phyloP scores from a whole-genome alignment of 495 filamentous ascomycete genomes.

The Penicillium nucicola region DNA sequence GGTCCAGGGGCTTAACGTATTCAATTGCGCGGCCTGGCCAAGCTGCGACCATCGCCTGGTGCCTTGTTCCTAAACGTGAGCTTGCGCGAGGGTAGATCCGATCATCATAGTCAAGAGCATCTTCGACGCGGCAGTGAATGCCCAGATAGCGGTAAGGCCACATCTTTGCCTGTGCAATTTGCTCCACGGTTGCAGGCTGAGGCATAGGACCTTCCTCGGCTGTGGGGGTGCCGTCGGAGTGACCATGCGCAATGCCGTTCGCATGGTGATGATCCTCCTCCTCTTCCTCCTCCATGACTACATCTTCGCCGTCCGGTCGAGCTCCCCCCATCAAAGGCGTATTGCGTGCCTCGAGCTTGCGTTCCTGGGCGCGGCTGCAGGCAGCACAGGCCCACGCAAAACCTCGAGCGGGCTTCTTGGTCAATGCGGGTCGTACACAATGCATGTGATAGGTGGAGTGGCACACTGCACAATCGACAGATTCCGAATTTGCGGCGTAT shows the following conservation, averaged over 20 bases:
- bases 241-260: conserved; percentile 44
- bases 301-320: conserved; percentile 69
- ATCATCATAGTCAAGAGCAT: conserved; percentile 96
- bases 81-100: conserved; percentile 95
- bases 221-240: conserved; percentile 58
- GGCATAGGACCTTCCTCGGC: conserved; percentile 49
- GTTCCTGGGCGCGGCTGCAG: conserved; percentile 90
- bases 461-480: conserved; percentile 95
- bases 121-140: conserved; percentile 93
- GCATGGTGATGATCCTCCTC: conserved; percentile 44
- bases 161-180: conserved; percentile 84
- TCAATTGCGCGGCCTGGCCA: conserved; percentile 86
- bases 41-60: conserved; percentile 79
- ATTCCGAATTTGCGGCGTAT: conserved; percentile 93
- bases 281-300: conserved; percentile 72
- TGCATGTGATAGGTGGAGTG: conserved; percentile 97
- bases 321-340: conserved; percentile 62
- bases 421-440: conserved; percentile 86
- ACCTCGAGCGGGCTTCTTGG: conserved; percentile 95
- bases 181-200: conserved; percentile 80
- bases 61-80: conserved; percentile 85
- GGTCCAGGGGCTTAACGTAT: conserved; percentile 82
- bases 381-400: conserved; percentile 98
- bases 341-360: conserved; percentile 85
- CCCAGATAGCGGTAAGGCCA: conserved; percentile 97